Percentiles rank a stretch among this genome's conserved stretches.
These are phyloP conservation scores for Populus tremula DNA, from an alignment of 345 rosid genomes.

Conservation along the genomic window DNA sequence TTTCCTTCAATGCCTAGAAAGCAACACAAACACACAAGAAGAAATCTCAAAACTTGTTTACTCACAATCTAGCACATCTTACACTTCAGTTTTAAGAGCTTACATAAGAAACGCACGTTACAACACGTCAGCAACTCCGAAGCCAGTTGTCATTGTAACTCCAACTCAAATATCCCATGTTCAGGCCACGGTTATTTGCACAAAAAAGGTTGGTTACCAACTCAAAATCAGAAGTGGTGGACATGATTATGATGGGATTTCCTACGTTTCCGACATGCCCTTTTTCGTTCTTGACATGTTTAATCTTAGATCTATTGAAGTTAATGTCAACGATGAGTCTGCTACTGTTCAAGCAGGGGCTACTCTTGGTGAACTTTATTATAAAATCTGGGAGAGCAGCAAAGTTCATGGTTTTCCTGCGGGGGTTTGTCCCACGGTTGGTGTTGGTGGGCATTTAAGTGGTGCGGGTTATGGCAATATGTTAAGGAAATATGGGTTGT, in stretches of 20 bases:
- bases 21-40: slow-evolving; percentile 24
- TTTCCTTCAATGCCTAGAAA: slow-evolving; percentile 42
- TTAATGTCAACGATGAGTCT: slow-evolving; percentile 26
- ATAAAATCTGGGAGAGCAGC: slow-evolving; percentile 43
- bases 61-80: slow-evolving; percentile 36
- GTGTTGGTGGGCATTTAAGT: slow-evolving; percentile 64
- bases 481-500: slow-evolving; percentile 50
- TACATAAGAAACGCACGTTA: slow-evolving; percentile 60
- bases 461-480: slow-evolving; percentile 64
- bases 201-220: slow-evolving; percentile 38
- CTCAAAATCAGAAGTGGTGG: slow-evolving; percentile 63
- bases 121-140: slow-evolving; percentile 42
- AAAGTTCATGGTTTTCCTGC: slow-evolving; percentile 50
- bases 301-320: slow-evolving; percentile 33
- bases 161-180: slow-evolving; percentile 49
- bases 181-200: slow-evolving; percentile 51
- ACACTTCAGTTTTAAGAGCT: slow-evolving; percentile 42
- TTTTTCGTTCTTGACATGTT: slow-evolving; percentile 62
- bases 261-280: slow-evolving; percentile 46
- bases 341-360: slow-evolving; percentile 65
- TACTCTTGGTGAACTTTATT: slow-evolving; percentile 47
- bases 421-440: slow-evolving; percentile 64
- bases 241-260: slow-evolving; percentile 55
- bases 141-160: slow-evolving; percentile 52
- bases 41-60: slow-evolving; percentile 34